Percentiles rank a stretch among this genome's conserved stretches.
These are phyloP conservation scores for Drechmeria coniospora DNA, from an alignment of 2,329 filamentous ascomycete genomes.

Conservation along the genomic window DNA sequence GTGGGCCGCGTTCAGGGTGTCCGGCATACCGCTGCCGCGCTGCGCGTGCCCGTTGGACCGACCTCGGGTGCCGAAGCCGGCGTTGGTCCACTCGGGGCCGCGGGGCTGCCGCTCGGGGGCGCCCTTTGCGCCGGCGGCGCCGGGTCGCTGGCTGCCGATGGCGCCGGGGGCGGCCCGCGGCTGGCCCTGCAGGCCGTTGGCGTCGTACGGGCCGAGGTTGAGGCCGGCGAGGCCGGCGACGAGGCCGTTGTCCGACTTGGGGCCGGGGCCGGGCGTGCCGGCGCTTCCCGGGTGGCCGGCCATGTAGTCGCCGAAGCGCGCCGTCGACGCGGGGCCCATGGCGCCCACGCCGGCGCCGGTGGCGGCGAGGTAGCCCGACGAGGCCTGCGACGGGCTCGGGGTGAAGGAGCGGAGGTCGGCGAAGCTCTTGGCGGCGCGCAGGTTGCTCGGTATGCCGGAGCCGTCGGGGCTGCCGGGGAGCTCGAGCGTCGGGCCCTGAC, in stretches of 20 bases:
- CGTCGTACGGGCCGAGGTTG: conserved; percentile 36
- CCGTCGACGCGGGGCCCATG: conserved; percentile 24
- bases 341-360: conserved; percentile 35
- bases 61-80: conserved; percentile 36
- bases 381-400: conserved; percentile 74
- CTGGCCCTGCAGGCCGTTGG: conserved; percentile 19
- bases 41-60: conserved; percentile 46
- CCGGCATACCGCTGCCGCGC: conserved; percentile 41
- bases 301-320: conserved; percentile 31
- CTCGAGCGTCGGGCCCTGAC: conserved; percentile 74
- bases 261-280: conserved; percentile 22
- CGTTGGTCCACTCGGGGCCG: conserved; percentile 45
- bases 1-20: neutral
- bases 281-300: conserved; percentile 19
- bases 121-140: conserved; percentile 27
- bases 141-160: conserved; percentile 49
- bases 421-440: conserved; percentile 90
- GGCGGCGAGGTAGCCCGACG: conserved; percentile 55
- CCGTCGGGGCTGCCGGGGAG: conserved; percentile 65
- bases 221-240: conserved; percentile 34
- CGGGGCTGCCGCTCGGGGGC: conserved; percentile 48
- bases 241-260: conserved; percentile 24
- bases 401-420: conserved; percentile 91
- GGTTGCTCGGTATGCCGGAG: conserved; percentile 52
- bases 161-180: conserved; percentile 38